Evolutionary conservation across 148 eudicot species (phyloP).

Genomic region (Pharnaceum exiguum): DNA sequence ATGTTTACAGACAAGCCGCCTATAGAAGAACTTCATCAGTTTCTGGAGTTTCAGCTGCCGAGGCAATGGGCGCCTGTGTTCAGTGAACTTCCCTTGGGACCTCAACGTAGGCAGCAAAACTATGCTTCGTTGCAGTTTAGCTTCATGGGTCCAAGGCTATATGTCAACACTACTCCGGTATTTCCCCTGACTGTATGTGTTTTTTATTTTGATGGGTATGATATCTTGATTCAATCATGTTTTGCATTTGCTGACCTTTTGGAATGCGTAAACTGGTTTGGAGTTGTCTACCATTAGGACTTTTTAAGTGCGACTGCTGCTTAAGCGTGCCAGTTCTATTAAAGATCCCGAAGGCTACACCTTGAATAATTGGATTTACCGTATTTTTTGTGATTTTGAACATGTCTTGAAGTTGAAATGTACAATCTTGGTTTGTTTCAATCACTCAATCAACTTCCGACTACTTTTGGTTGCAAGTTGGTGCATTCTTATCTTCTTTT

Average conservation of each 20-base stretch:
- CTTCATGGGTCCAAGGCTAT: slow-evolving; percentile 94
- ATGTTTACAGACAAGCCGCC: slow-evolving; percentile 85
- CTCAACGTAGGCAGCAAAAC: slow-evolving; percentile 78
- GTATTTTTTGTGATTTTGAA: not conserved
- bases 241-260: not conserved
- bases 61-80: slow-evolving; percentile 99
- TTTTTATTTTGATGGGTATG: not conserved
- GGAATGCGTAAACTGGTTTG: not conserved
- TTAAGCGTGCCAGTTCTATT: too few relatives aligned
- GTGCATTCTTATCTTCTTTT: not conserved
- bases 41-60: slow-evolving; percentile 97
- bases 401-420: not conserved
- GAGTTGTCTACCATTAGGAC: not conserved
- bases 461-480: not conserved
- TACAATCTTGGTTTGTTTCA: too few relatives aligned
- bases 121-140: slow-evolving; percentile 86
- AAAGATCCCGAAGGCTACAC: too few relatives aligned
- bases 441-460: too few relatives aligned
- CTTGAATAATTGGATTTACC: too few relatives aligned
- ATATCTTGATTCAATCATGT: not conserved
- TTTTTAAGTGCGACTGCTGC: too few relatives aligned
- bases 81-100: slow-evolving; percentile 96
- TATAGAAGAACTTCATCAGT: slow-evolving; percentile 93
- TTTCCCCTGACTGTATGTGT: not conserved
- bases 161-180: slow-evolving; percentile 78